Percentiles rank a stretch among this genome's conserved stretches.
phyloP scores from a whole-genome alignment of 768 basidiomycete genomes.

The Cubamyces lactineus region DNA sequence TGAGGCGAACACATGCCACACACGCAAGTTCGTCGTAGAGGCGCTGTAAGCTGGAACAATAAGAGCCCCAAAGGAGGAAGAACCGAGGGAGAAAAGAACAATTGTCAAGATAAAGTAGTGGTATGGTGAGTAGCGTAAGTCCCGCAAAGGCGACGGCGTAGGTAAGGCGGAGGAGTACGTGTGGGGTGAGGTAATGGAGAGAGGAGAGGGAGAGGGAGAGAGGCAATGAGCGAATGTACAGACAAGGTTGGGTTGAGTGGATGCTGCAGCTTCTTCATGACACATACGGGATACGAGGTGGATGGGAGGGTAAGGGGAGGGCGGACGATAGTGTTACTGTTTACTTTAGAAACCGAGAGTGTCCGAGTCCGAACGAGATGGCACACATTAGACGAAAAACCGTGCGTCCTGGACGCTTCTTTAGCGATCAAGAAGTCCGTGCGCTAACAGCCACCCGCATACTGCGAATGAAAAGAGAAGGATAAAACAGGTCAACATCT shows the following conservation, averaged over 20 bases:
- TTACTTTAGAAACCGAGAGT: conserved; percentile 14
- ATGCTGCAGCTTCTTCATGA: conserved; percentile 12
- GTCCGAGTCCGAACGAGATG: conserved; percentile 10
- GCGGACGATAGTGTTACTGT: conserved; percentile 23
- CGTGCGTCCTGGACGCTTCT: background rate
- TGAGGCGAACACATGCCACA: too few species aligned
- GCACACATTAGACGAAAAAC: background rate
- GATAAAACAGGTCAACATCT: too few species aligned
- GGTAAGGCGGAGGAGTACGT: background rate
- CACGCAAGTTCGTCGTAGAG: too few species aligned
- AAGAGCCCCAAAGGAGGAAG: background rate
- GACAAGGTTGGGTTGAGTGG: background rate
- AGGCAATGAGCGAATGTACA: conserved; percentile 15
- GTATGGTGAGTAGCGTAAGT: conserved; percentile 8
- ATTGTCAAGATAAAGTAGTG: background rate
- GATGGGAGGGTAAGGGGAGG: background rate
- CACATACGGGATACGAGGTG: background rate
- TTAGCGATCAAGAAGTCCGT: background rate
- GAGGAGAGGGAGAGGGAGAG: conserved; percentile 1
- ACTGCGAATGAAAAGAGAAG: background rate
- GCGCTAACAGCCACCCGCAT: conserved; percentile 11
- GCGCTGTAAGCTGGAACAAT: background rate
- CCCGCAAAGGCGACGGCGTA: background rate
- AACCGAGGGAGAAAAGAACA: background rate
- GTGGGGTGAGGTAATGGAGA: background rate